A percentile compares a stretch with the other conserved stretches of the same genome.
Conservation (phyloP, 2,329 filamentous ascomycete species). For the Verticillium isaacii region DNA sequence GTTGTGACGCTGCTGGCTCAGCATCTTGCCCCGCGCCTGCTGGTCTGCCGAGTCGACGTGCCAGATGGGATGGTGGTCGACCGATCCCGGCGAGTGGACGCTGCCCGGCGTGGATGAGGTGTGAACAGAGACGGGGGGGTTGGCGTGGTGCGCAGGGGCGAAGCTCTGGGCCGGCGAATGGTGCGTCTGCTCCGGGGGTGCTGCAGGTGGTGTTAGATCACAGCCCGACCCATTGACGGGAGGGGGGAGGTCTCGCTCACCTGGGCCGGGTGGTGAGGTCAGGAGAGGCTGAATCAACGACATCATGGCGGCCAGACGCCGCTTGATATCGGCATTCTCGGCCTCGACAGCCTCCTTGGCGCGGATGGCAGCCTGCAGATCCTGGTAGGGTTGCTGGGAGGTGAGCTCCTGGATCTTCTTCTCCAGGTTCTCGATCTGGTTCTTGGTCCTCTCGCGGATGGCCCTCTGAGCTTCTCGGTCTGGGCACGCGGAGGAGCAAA, state of each 20-base stretch:
- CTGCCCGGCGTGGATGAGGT: conserved; percentile 34
- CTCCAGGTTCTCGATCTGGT: conserved; percentile 72
- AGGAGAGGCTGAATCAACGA: conserved; percentile 59
- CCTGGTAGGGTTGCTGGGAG: conserved; percentile 75
- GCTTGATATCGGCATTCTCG: conserved; percentile 75
- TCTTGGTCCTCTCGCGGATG: conserved; percentile 76
- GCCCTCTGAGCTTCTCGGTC: conserved; percentile 83
- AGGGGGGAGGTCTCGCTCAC: background rate
- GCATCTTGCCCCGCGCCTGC: conserved; percentile 23
- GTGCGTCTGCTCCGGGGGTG: conserved; percentile 7
- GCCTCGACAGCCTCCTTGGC: conserved; percentile 74
- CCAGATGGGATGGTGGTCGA: conserved; percentile 14
- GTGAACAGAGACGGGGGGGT: conserved; percentile 21
- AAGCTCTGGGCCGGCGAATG: conserved; percentile 9
- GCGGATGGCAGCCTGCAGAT: conserved; percentile 69
- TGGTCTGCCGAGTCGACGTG: conserved; percentile 14
- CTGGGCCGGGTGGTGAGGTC: conserved; percentile 16
- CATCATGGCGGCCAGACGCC: conserved; percentile 61
- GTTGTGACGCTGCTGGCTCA: conserved; percentile 44
- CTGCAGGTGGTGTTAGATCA: background rate
- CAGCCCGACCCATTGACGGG: no score
- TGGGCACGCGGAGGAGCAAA: conserved; percentile 23
- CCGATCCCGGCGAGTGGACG: conserved; percentile 28
- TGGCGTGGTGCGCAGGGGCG: conserved; percentile 11
- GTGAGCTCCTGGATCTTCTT: conserved; percentile 70